A percentile compares a stretch with the other conserved stretches of the same genome.
These are phyloP conservation scores for Avena atlantica DNA, from an alignment of 176 grass and related monocot genomes.

Conservation along the genomic window DNA sequence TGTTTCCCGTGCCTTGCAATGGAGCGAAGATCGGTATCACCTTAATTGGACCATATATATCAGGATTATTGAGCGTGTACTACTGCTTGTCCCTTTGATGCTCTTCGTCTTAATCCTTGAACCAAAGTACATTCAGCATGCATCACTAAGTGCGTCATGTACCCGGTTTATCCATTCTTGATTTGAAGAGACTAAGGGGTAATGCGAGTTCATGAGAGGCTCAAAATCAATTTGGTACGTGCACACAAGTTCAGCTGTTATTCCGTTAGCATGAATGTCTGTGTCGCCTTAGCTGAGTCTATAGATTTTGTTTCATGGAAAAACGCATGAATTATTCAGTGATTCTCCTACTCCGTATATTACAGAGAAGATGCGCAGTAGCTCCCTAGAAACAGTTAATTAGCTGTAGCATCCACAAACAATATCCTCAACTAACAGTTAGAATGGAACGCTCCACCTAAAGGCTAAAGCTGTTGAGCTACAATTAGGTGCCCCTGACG, in stretches of 20 bases:
- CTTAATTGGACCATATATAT: background rate
- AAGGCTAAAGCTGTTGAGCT: constrained; percentile 15
- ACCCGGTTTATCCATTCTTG: background rate
- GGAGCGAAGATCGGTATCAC: background rate
- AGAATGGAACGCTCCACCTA: constrained; percentile 42
- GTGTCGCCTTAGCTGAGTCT: background rate
- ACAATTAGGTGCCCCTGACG: constrained; percentile 9
- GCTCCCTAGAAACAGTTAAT: constrained; percentile 25
- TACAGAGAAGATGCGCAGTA: constrained; percentile 3
- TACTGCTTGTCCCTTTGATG: constrained; percentile 24
- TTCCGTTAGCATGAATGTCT: background rate
- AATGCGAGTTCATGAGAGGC: background rate
- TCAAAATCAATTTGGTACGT: background rate
- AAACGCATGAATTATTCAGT: background rate
- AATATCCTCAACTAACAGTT: constrained; percentile 20
- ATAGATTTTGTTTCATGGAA: background rate
- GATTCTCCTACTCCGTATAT: background rate
- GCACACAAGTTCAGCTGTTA: background rate
- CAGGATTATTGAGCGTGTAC: background rate
- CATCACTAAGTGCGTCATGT: background rate
- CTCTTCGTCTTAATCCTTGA: background rate
- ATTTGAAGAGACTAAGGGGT: background rate
- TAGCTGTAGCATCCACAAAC: background rate
- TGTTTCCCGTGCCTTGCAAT: constrained; percentile 20
- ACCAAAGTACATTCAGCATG: background rate